Base-by-base conservation (phyloP, 2,329 filamentous ascomycete genomes). In the Corynespora cassiicola region DNA sequence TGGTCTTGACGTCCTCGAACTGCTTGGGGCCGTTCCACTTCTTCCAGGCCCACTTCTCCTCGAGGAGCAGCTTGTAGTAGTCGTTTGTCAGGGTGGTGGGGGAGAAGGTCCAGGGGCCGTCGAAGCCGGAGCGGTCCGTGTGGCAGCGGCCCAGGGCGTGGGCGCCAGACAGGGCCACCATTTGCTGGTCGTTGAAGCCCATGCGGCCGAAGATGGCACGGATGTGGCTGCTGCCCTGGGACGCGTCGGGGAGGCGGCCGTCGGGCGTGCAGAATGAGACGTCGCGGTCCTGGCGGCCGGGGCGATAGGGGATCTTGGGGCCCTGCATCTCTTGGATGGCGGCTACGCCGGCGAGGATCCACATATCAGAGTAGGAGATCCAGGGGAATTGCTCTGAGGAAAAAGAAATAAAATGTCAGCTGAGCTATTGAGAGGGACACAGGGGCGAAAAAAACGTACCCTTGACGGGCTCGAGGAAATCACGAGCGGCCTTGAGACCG, bases 141-240 rank as follows among this genome's bases (percentile, higher is more conserved):
- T 97, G 94, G 77, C 88, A 95, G 54, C 91, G 88, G 48, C 91
- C 91, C 23, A 64, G 85, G 85, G 71, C 92, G 88, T 76, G 94
- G 82, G 35, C 85, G 75, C 80, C 96, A 86, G 80, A 79, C 36
- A 97, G 81, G 19, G 92, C 94, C 29, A 96, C 92, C 66, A 97
- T 97, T 74, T 96, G 91, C 63, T 88, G 88, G 75, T 99, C 92
- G 71, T 94, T 87, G 80, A 96, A 97, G 55, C 92, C 92, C 92
- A 97, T 97, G 68, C 92, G 90, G 71, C 85, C 82, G 74, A 97
- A 99, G 77, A 97, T 92, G 74, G 82, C 82, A 62, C 94, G 87
- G 58, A 97, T 81, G 75, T 97, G 92, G 65, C 50, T 81, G 47
- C 84, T 77, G 45, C 81, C 86, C 79, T 96, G 82, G 58, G 82